Conservation (phyloP, 106 monocot genomes). For the Amphibolis antarctica region DNA sequence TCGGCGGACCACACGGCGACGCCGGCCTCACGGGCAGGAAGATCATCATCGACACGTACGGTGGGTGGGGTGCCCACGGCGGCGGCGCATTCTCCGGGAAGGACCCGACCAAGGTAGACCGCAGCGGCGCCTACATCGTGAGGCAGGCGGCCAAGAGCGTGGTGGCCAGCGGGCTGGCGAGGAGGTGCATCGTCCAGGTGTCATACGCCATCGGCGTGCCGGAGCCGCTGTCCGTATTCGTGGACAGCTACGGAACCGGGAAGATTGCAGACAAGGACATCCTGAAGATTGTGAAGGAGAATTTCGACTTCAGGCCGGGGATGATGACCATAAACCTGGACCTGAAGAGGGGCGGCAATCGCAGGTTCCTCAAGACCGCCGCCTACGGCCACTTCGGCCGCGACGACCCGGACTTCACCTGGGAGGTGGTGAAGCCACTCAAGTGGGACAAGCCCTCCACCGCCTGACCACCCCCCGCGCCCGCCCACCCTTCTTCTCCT, state of each 20-base stretch:
- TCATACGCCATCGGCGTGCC: conserved; percentile 16
- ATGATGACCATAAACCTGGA: conserved; percentile 17
- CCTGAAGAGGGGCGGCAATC: conserved; percentile 13
- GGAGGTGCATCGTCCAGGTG: conserved; percentile 15
- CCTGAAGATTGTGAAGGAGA: conserved; percentile 8
- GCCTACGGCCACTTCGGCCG: conserved; percentile 17
- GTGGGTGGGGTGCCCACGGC: conserved; percentile 16
- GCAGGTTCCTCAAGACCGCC: conserved; percentile 14
- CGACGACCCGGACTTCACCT: conserved; percentile 16
- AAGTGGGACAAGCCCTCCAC: conserved; percentile 5
- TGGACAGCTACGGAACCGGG: conserved; percentile 11
- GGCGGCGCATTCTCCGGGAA: conserved; percentile 15
- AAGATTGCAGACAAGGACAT: conserved; percentile 15
- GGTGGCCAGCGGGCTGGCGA: conserved; percentile 10
- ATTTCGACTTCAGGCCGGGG: conserved; percentile 13
- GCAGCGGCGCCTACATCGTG: conserved; percentile 11
- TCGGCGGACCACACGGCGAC: conserved; percentile 14
- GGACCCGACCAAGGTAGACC: conserved; percentile 16
- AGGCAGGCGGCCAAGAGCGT: conserved; percentile 14
- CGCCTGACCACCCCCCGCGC: too few relatives aligned
- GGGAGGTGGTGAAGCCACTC: conserved; percentile 18
- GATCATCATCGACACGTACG: conserved; percentile 21
- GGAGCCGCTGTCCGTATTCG: conserved; percentile 13
- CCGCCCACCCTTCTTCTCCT: too few relatives aligned
- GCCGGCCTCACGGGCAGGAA: conserved; percentile 16